phyloP scores from a whole-genome alignment of 257 asterid species.

The Forsythia viridissima region DNA sequence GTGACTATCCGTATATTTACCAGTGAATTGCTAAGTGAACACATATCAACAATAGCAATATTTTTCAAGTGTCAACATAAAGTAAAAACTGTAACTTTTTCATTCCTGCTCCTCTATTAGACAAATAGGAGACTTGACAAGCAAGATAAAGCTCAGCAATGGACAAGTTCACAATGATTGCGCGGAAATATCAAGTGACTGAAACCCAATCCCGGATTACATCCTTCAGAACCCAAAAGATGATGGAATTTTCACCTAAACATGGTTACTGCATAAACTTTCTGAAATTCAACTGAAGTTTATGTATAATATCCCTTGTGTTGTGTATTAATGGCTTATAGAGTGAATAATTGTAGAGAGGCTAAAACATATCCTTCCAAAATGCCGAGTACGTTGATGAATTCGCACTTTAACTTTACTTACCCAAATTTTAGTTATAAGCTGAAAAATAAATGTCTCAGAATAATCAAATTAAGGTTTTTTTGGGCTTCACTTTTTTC shows the following conservation, averaged over 20 bases:
- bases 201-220: neutral
- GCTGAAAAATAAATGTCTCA: neutral
- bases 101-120: conserved; percentile 6
- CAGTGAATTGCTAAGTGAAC: neutral
- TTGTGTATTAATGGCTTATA: neutral
- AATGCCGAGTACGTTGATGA: neutral
- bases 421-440: neutral
- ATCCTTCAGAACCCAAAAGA: neutral
- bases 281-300: conserved; percentile 9
- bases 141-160: neutral
- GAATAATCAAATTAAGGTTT: neutral
- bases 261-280: neutral
- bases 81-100: neutral
- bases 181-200: neutral
- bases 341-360: neutral
- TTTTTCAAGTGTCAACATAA: conserved; percentile 2
- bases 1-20: neutral
- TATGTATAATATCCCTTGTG: neutral
- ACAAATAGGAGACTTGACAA: neutral
- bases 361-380: neutral
- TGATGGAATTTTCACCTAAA: neutral
- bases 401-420: neutral
- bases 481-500: neutral
- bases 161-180: neutral
- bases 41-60: neutral